Conservation (phyloP, 2,329 filamentous ascomycete species). For the Tolypocladium amazonense region DNA sequence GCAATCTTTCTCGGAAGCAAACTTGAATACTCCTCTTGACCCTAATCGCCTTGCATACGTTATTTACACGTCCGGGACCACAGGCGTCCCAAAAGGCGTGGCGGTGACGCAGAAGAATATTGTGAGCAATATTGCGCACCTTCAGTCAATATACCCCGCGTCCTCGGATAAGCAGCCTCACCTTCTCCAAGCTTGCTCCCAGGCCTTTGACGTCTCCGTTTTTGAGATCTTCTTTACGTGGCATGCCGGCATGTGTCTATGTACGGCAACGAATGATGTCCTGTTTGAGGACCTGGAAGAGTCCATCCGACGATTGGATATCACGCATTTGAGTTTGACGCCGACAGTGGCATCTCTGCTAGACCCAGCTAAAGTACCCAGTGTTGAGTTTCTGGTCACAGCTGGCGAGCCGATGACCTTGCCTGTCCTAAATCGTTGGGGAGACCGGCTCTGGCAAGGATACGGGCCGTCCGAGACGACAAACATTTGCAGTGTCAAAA, state of each 20-base stretch:
- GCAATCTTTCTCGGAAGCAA: conserved; percentile 18
- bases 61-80: conserved; percentile 77
- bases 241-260: conserved; percentile 68
- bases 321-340: conserved; percentile 78
- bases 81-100: conserved; percentile 70
- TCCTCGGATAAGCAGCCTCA: conserved; percentile 30
- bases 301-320: conserved; percentile 48
- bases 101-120: conserved; percentile 68
- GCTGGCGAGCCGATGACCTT: conserved; percentile 72
- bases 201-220: conserved; percentile 78
- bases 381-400: conserved; percentile 66
- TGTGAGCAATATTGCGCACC: conserved; percentile 59
- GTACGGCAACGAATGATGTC: conserved; percentile 61
- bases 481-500: conserved; percentile 72
- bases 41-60: conserved; percentile 56
- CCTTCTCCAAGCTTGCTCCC: conserved; percentile 74
- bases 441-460: conserved; percentile 59
- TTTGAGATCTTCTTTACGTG: conserved; percentile 88
- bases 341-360: conserved; percentile 76
- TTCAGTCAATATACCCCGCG: conserved; percentile 56
- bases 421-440: conserved; percentile 61
- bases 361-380: conserved; percentile 55
- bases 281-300: conserved; percentile 63
- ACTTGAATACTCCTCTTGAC: conserved; percentile 26
- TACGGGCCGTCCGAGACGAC: conserved; percentile 83